Conservation (phyloP, 2,329 filamentous ascomycete species). For the Ophiocordyceps camponoti-leonardi region DNA sequence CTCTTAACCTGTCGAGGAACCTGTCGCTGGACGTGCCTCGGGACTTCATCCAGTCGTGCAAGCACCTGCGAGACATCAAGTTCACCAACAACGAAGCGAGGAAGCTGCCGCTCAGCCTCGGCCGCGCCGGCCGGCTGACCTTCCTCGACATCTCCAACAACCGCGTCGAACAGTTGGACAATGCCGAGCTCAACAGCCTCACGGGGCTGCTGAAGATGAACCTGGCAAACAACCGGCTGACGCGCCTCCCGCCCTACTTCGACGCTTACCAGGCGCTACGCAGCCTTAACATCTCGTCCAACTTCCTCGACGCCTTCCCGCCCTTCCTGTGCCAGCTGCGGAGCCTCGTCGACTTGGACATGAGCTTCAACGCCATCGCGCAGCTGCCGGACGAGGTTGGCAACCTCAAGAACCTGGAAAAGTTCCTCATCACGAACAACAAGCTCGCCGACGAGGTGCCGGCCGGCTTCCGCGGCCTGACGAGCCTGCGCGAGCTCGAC, state of each 20-base stretch:
- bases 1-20: conserved; percentile 84
- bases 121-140: conserved; percentile 63
- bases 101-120: conserved; percentile 68
- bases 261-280: conserved; percentile 62
- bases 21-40: conserved; percentile 82
- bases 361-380: conserved; percentile 89
- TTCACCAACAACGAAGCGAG: conserved; percentile 89
- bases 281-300: conserved; percentile 83
- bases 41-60: conserved; percentile 90
- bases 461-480: conserved; percentile 51
- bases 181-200: conserved; percentile 63
- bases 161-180: conserved; percentile 68
- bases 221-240: conserved; percentile 82
- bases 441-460: conserved; percentile 62
- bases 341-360: conserved; percentile 77
- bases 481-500: conserved; percentile 76
- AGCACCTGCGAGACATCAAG: conserved; percentile 84
- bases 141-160: conserved; percentile 95
- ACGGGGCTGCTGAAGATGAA: conserved; percentile 73
- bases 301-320: conserved; percentile 74
- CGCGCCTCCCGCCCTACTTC: conserved; percentile 65
- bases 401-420: conserved; percentile 61
- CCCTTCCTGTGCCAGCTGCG: conserved; percentile 67
- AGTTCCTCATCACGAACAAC: conserved; percentile 93
- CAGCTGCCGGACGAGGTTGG: conserved; percentile 64